Evolutionary conservation across 805 yeast species (phyloP).

Genomic region (Saccharomycopsis schoenii): DNA sequence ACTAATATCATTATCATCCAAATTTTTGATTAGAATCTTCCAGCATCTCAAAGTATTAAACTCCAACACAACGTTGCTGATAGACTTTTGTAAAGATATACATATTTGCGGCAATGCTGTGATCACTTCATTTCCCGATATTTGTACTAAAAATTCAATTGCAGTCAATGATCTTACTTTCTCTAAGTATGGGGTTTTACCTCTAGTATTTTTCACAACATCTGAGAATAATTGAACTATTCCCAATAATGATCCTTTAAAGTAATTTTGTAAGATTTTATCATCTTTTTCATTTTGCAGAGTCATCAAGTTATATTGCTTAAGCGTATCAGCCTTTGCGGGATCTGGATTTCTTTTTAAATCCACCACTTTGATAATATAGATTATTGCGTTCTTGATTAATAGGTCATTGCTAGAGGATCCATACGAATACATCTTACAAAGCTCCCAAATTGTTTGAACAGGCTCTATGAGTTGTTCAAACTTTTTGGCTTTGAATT

Average conservation of each 20-base stretch:
- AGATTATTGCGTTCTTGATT: conserved; percentile 35
- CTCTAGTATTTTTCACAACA: conserved; percentile 62
- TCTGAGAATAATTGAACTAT: conserved; percentile 73
- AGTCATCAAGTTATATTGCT: conserved; percentile 20
- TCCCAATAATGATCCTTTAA: conserved; percentile 58
- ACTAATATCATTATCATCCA: conserved; percentile 47
- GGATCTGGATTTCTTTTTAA: neutral
- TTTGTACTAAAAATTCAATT: conserved; percentile 51
- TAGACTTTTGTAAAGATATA: conserved; percentile 72
- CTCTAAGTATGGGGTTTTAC: conserved; percentile 61
- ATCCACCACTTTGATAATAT: conserved; percentile 24
- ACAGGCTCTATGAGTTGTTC: conserved; percentile 23
- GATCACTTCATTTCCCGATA: conserved; percentile 43
- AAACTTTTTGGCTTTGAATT: conserved; percentile 28
- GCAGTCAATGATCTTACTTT: conserved; percentile 67
- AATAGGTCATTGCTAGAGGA: conserved; percentile 23
- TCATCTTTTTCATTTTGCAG: conserved; percentile 25
- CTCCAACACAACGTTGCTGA: conserved; percentile 54
- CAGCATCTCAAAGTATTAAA: conserved; percentile 58
- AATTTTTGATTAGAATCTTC: conserved; percentile 45
- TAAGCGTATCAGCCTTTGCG: conserved; percentile 14
- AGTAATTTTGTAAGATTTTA: conserved; percentile 29
- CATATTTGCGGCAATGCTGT: conserved; percentile 77
- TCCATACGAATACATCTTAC: conserved; percentile 32
- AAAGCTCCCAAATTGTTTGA: conserved; percentile 31